Conservation (phyloP, 805 yeast genomes). For the Starmera amethionina region DNA sequence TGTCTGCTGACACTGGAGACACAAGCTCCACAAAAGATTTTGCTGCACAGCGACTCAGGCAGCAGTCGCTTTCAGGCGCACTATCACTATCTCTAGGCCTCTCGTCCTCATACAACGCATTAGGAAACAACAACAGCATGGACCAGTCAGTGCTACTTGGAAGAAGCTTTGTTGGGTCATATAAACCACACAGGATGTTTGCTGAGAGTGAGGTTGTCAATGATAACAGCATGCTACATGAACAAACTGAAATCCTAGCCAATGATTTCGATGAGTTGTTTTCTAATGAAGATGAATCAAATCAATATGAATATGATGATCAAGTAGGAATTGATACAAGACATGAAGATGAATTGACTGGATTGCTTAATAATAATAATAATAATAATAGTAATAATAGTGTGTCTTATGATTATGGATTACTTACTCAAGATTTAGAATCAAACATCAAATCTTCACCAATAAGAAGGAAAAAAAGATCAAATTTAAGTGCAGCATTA, state of each 20-base stretch:
- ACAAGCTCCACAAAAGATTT: no score
- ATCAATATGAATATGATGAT: neutral
- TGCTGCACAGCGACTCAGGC: conserved; percentile 1
- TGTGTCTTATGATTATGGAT: no score
- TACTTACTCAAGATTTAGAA: no score
- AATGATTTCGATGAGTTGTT: neutral
- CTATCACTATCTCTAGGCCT: conserved; percentile 18
- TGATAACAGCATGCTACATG: neutral
- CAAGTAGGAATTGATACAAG: no score
- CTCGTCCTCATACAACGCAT: conserved; percentile 11
- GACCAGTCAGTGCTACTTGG: conserved; percentile 11
- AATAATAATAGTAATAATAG: no score
- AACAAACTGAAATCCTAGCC: neutral
- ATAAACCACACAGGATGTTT: neutral
- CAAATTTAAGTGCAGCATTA: neutral
- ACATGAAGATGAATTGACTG: no score
- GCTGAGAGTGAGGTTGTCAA: neutral
- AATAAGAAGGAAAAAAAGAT: neutral
- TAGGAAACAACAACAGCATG: conserved; percentile 2
- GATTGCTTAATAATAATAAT: no score
- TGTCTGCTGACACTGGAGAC: no score
- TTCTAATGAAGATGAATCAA: neutral
- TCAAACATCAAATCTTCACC: no score
- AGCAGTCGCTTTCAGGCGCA: conserved; percentile 16
- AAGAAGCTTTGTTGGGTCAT: conserved; percentile 19